Evolutionary conservation across 352 stramenopile genomes (phyloP).

Genomic region (Phytophthora aleatoria): DNA sequence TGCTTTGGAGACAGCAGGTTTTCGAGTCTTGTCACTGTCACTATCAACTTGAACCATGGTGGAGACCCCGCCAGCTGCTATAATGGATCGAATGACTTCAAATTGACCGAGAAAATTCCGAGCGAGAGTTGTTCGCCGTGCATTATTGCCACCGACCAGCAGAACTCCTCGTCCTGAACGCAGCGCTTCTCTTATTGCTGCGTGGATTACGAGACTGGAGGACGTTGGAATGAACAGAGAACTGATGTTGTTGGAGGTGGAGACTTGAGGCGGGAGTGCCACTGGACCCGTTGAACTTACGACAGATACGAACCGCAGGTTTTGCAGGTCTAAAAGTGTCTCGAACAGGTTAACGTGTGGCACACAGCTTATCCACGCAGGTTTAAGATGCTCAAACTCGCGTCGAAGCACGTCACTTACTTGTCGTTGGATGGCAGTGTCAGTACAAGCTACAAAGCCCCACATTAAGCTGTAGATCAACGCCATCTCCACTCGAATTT

Average conservation of each 20-base stretch:
- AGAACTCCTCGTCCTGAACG: constrained; percentile 43
- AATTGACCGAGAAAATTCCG: constrained; percentile 46
- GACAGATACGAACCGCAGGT: constrained; percentile 36
- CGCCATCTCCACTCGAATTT: constrained; percentile 56
- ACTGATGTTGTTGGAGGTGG: constrained; percentile 2
- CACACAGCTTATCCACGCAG: constrained; percentile 26
- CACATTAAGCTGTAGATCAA: constrained; percentile 60
- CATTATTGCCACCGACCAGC: constrained; percentile 36
- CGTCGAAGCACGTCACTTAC: constrained; percentile 39
- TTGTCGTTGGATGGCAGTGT: constrained; percentile 25
- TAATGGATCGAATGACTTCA: constrained; percentile 22
- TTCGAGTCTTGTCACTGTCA: constrained; percentile 7
- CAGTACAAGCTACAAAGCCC: constrained; percentile 43
- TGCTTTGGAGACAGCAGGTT: background rate
- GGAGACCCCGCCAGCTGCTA: constrained; percentile 10
- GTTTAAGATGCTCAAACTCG: constrained; percentile 34
- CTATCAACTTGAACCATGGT: background rate
- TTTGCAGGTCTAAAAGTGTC: constrained; percentile 39
- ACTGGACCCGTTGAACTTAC: background rate
- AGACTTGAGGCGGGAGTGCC: constrained; percentile 1
- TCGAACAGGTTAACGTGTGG: constrained; percentile 46
- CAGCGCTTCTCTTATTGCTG: constrained; percentile 43
- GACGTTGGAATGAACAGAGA: constrained; percentile 50
- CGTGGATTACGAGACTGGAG: constrained; percentile 48
- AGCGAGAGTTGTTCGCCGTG: constrained; percentile 40